A percentile compares a stretch with the other conserved stretches of the same genome.
These are phyloP conservation scores for Vicia villosa DNA, from an alignment of 306 rosid genomes.

Conservation along the genomic window DNA sequence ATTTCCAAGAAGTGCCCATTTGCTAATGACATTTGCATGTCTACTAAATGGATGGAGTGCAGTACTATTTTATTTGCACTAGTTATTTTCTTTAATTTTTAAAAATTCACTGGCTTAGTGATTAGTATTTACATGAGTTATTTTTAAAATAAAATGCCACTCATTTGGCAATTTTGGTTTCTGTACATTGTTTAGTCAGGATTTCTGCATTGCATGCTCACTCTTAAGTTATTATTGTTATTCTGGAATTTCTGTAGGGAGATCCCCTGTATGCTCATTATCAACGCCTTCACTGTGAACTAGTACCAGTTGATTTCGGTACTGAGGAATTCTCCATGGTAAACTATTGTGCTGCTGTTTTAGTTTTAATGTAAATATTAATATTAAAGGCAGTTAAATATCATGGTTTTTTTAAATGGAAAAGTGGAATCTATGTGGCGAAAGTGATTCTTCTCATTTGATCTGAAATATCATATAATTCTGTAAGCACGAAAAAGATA, in stretches of 20 bases:
- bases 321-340: conserved; percentile 81
- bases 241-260: conserved; percentile 52
- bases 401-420: conserved; percentile 3
- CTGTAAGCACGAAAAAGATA: conserved; percentile 5
- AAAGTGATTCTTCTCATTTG: conserved; percentile 18
- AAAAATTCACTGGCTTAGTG: conserved; percentile 17
- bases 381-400: conserved; percentile 10
- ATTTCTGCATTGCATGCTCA: conserved; percentile 14
- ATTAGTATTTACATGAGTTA: conserved; percentile 20
- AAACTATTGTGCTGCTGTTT: conserved; percentile 30
- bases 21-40: not conserved
- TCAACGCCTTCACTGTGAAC: conserved; percentile 73
- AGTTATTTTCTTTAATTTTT: conserved; percentile 28
- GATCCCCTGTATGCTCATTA: conserved; percentile 79
- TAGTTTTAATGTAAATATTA: conserved; percentile 22
- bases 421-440: conserved; percentile 7
- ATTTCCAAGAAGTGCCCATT: conserved; percentile 15
- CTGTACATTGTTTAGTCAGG: not conserved
- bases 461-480: conserved; percentile 9
- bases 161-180: not conserved
- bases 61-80: conserved; percentile 11
- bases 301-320: conserved; percentile 60
- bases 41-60: conserved; percentile 6
- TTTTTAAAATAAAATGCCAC: conserved; percentile 24
- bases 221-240: conserved; percentile 28